Evolutionary conservation across 306 rosid species (phyloP).

Genomic region (Quercus wislizeni): DNA sequence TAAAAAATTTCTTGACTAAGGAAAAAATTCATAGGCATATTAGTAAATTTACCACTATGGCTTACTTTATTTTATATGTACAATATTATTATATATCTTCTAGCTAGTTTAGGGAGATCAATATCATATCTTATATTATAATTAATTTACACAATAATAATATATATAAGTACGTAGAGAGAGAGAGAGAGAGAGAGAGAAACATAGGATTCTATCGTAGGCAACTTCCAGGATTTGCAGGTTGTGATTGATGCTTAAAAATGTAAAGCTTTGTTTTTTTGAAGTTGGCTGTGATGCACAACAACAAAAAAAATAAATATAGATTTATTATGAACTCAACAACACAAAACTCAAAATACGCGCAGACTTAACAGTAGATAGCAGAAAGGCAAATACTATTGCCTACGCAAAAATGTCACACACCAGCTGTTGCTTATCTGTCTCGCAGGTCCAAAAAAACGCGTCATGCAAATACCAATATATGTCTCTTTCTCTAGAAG

Average conservation of each 20-base stretch:
- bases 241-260: background rate
- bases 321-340: background rate
- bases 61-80: background rate
- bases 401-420: constrained; percentile 20
- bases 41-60: background rate
- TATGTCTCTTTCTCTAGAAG: constrained; percentile 16
- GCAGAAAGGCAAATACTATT: background rate
- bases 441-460: constrained; percentile 69
- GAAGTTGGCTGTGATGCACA: constrained; percentile 28
- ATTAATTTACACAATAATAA: background rate
- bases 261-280: background rate
- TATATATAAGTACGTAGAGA: background rate
- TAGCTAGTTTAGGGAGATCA: background rate
- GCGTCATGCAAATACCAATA: constrained; percentile 44
- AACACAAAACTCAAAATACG: constrained; percentile 15
- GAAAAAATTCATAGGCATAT: background rate
- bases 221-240: constrained; percentile 59
- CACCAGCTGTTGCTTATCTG: constrained; percentile 80
- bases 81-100: background rate
- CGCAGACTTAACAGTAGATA: constrained; percentile 26
- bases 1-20: background rate
- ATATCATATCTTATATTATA: background rate
- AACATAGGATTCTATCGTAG: constrained; percentile 47
- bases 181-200: background rate
- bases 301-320: constrained; percentile 1